A percentile compares a stretch with the other conserved stretches of the same genome.
Conservation (phyloP, 2,329 filamentous ascomycete species). For the Ophioceras dolichostomum region DNA sequence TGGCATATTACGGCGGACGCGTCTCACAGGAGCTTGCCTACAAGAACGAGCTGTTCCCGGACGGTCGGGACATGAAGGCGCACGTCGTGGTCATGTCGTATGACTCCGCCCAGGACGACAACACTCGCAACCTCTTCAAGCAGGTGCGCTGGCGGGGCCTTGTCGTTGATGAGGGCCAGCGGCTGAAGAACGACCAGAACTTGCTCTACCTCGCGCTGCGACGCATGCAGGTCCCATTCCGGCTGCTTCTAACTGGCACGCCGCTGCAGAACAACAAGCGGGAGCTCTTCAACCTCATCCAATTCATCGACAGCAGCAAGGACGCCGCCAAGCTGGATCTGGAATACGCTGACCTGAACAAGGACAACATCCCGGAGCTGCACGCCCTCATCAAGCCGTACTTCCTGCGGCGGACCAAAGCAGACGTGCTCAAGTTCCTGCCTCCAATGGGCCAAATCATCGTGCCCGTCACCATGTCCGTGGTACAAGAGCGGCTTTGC, state of each 20-base stretch:
- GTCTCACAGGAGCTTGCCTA: conserved; percentile 65
- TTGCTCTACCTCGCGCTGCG: conserved; percentile 65
- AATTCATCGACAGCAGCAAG: conserved; percentile 68
- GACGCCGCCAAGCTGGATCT: conserved; percentile 64
- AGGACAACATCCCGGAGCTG: conserved; percentile 68
- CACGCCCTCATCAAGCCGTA: conserved; percentile 72
- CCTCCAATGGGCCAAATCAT: conserved; percentile 94
- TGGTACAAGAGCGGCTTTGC: conserved; percentile 87
- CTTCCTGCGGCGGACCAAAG: conserved; percentile 69
- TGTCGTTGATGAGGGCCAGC: conserved; percentile 89
- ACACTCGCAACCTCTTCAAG: conserved; percentile 52
- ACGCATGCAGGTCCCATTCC: conserved; percentile 67
- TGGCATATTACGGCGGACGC: conserved; percentile 80
- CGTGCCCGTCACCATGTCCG: conserved; percentile 86
- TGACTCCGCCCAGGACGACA: conserved; percentile 69
- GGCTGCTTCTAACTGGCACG: conserved; percentile 79
- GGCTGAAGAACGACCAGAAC: conserved; percentile 86
- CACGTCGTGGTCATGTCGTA: conserved; percentile 95
- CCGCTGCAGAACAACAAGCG: conserved; percentile 92
- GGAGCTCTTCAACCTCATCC: conserved; percentile 91
- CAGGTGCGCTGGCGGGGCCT: conserved; percentile 73
- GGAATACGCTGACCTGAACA: conserved; percentile 65
- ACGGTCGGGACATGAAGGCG: conserved; percentile 58
- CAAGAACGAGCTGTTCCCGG: conserved; percentile 75
- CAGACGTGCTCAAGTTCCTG: conserved; percentile 79